These are phyloP conservation scores for Mesembryanthemum crystallinum DNA, from an alignment of 148 eudicot species.

Conservation along the genomic window DNA sequence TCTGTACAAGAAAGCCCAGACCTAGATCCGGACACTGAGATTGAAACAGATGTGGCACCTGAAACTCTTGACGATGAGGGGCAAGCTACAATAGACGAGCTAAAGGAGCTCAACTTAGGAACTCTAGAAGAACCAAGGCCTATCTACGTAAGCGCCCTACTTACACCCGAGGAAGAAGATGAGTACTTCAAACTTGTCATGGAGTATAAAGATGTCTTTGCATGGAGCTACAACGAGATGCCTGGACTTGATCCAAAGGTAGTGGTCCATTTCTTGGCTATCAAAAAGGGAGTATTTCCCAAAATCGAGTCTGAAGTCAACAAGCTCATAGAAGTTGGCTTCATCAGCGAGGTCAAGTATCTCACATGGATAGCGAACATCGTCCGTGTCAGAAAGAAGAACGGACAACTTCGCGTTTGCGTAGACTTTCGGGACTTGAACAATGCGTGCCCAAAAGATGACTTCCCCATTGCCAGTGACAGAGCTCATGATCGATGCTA, in stretches of 20 bases:
- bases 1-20: not conserved
- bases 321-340: too few relatives aligned
- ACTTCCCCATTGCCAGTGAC: not conserved
- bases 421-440: slow-evolving; percentile 5
- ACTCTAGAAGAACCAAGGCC: not conserved
- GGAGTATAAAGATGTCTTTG: not conserved
- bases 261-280: not conserved
- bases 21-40: not conserved
- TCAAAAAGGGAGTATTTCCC: not conserved
- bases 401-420: slow-evolving; percentile 10
- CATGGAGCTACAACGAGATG: slow-evolving; percentile 16
- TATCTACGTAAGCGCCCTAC: not conserved
- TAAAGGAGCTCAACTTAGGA: not conserved
- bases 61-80: slow-evolving; percentile 1
- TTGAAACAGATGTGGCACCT: not conserved
- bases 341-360: too few relatives aligned
- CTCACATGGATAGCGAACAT: not conserved
- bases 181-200: not conserved
- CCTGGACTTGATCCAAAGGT: not conserved
- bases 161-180: not conserved
- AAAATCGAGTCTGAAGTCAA: slow-evolving; percentile 7
- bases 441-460: slow-evolving; percentile 10
- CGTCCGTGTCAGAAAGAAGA: slow-evolving; percentile 2
- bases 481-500: not conserved
- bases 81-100: not conserved